Percentiles rank a stretch among this genome's conserved stretches.
phyloP scores from a whole-genome alignment of 179 eudicot genomes.

The Carnegiea gigantea region DNA sequence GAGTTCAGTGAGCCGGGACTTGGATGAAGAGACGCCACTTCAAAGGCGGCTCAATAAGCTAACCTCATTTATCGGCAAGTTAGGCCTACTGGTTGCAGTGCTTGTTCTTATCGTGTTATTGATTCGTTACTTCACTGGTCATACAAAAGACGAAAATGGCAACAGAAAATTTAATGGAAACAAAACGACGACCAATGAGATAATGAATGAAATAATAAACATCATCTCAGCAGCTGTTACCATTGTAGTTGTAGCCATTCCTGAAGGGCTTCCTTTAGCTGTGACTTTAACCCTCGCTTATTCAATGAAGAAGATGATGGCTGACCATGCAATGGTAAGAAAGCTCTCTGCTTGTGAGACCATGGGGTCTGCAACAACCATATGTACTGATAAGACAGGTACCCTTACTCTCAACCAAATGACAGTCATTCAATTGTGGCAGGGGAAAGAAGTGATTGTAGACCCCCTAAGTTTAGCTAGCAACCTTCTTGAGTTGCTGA shows the following conservation, averaged over 20 bases:
- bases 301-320: conserved; percentile 59
- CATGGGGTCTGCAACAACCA: conserved; percentile 52
- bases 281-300: conserved; percentile 58
- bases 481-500: conserved; percentile 31
- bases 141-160: conserved; percentile 35
- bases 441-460: conserved; percentile 23
- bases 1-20: conserved; percentile 33
- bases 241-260: conserved; percentile 52
- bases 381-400: conserved; percentile 55
- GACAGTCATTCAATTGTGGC: conserved; percentile 43
- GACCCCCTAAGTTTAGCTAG: background rate
- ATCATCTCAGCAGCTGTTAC: conserved; percentile 53
- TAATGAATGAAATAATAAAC: conserved; percentile 34
- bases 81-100: conserved; percentile 46
- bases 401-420: conserved; percentile 48
- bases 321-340: conserved; percentile 53
- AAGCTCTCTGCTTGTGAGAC: conserved; percentile 56
- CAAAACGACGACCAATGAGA: conserved; percentile 30
- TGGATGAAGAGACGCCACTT: conserved; percentile 44
- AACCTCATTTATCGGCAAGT: conserved; percentile 44
- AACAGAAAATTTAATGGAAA: conserved; percentile 33
- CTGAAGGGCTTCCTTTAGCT: conserved; percentile 54
- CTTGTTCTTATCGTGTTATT: conserved; percentile 41
- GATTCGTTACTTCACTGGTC: conserved; percentile 43
- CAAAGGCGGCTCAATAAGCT: conserved; percentile 43